Conservation (phyloP, 1,139 yeast genomes). For the Debaryomyces psychrophilus region DNA sequence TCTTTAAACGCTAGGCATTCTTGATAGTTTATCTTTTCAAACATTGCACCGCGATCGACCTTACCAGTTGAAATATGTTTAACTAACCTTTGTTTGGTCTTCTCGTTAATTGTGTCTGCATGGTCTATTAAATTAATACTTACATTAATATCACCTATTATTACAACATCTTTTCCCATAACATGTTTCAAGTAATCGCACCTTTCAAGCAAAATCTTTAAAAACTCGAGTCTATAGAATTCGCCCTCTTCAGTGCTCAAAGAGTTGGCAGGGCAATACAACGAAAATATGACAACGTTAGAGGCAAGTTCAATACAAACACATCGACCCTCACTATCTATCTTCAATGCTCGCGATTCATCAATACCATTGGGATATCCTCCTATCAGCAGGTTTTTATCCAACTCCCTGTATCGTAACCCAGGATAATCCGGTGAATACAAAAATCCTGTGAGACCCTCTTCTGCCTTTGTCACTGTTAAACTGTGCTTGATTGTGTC, state of each 20-base stretch:
- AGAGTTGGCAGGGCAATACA: conserved; percentile 94
- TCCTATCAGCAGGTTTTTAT: conserved; percentile 54
- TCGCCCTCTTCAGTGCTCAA: conserved; percentile 71
- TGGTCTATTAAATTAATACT: conserved; percentile 79
- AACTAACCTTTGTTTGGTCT: conserved; percentile 30
- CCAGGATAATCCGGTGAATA: conserved; percentile 19
- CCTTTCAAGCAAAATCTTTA: conserved; percentile 60
- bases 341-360: conserved; percentile 40
- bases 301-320: conserved; percentile 71
- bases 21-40: conserved; percentile 46
- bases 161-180: conserved; percentile 65
- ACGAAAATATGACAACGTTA: conserved; percentile 66
- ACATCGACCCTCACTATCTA: conserved; percentile 87
- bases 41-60: conserved; percentile 19
- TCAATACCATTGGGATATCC: conserved; percentile 60
- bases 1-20: conserved; percentile 46
- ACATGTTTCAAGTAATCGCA: conserved; percentile 50
- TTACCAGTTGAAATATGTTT: conserved; percentile 25
- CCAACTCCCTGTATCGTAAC: conserved; percentile 26
- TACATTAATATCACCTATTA: conserved; percentile 89
- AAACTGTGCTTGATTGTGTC: conserved; percentile 36
- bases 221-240: conserved; percentile 58
- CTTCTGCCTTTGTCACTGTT: conserved; percentile 75
- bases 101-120: conserved; percentile 65
- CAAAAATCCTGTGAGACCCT: conserved; percentile 82